phyloP scores from a whole-genome alignment of 345 rosid genomes.

The Aethionema arabicum region DNA sequence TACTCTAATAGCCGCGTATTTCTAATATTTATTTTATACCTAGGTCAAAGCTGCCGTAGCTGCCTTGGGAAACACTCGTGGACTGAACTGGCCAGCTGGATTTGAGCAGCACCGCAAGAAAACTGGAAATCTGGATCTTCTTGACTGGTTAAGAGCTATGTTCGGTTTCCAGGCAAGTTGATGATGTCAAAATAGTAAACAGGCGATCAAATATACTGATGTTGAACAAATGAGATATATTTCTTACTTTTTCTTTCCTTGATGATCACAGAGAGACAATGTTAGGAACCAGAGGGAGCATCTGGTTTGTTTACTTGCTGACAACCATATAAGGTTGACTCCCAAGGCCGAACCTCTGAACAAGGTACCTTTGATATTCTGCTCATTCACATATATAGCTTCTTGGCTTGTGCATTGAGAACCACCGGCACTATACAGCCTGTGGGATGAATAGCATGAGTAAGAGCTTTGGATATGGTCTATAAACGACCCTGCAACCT shows the following conservation, averaged over 20 bases:
- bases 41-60: slow-evolving; percentile 97
- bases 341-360: slow-evolving; percentile 94
- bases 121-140: slow-evolving; percentile 82
- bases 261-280: slow-evolving; percentile 70
- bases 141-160: slow-evolving; percentile 97
- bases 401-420: slow-evolving; percentile 21
- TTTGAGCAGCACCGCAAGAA: slow-evolving; percentile 86
- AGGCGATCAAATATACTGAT: slow-evolving; percentile 2
- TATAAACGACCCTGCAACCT: neutral
- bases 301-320: slow-evolving; percentile 79
- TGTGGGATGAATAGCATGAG: slow-evolving; percentile 6
- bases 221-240: slow-evolving; percentile 20
- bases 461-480: slow-evolving; percentile 13
- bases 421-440: neutral
- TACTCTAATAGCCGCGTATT: slow-evolving; percentile 5
- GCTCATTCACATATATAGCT: slow-evolving; percentile 16
- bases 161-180: slow-evolving; percentile 91
- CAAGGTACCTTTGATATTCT: slow-evolving; percentile 49
- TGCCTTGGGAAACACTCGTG: slow-evolving; percentile 82
- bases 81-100: slow-evolving; percentile 82
- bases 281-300: slow-evolving; percentile 98
- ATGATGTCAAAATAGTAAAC: slow-evolving; percentile 16
- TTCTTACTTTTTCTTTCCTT: slow-evolving; percentile 23
- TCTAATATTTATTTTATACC: slow-evolving; percentile 20
- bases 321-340: slow-evolving; percentile 75